Conservation (phyloP, 2,329 filamentous ascomycete species). For the Cytospora mali region DNA sequence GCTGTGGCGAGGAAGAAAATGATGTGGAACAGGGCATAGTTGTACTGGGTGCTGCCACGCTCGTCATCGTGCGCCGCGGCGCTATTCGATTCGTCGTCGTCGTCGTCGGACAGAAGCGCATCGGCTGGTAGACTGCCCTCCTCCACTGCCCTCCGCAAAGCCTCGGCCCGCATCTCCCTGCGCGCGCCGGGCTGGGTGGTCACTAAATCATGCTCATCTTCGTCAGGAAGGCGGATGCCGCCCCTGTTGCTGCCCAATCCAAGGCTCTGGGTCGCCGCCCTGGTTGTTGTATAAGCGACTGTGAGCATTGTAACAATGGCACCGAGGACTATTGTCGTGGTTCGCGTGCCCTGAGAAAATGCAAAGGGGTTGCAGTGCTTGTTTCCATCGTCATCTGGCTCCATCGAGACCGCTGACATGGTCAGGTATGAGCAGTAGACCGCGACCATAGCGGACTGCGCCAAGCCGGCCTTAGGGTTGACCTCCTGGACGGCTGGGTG, state of each 20-base stretch:
- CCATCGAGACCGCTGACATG: conserved; percentile 98
- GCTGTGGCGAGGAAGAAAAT: conserved; percentile 97
- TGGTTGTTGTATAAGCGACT: conserved; percentile 95
- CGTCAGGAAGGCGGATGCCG: conserved; percentile 64
- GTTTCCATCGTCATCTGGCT: conserved; percentile 89
- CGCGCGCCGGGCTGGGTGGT: conserved; percentile 79
- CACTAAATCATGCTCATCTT: conserved; percentile 86
- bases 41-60: conserved; percentile 87
- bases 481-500: conserved; percentile 88
- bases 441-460: conserved; percentile 96
- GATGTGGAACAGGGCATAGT: conserved; percentile 92
- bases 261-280: conserved; percentile 88
- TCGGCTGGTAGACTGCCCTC: conserved; percentile 90
- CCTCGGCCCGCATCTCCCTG: conserved; percentile 90
- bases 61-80: conserved; percentile 81
- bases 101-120: conserved; percentile 75
- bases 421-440: conserved; percentile 99
- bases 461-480: conserved; percentile 90
- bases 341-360: conserved; percentile 81
- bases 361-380: conserved; percentile 92
- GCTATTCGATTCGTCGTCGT: conserved; percentile 63
- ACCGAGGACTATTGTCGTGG: conserved; percentile 87
- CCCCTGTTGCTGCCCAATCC: conserved; percentile 66
- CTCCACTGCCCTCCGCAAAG: conserved; percentile 87
- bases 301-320: conserved; percentile 96